Evolutionary conservation across 805 yeast genomes (phyloP).

Genomic region (Cyberlindnera xylosilytica): DNA sequence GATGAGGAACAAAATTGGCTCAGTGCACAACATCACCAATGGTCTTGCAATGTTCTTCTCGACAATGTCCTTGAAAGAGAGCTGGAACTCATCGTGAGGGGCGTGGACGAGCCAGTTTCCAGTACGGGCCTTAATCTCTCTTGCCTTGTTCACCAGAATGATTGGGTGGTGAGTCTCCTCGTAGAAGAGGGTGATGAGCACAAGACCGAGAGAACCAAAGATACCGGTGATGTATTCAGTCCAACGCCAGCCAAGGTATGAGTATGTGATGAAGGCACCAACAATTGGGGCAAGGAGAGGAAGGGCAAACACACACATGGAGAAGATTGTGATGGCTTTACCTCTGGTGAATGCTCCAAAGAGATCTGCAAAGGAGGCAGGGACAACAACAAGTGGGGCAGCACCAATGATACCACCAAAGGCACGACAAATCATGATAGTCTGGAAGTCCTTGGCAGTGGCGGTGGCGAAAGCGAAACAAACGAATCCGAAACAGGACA

Average conservation of each 20-base stretch:
- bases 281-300: constrained; percentile 82
- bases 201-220: constrained; percentile 42
- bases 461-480: constrained; percentile 72
- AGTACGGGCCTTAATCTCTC: constrained; percentile 56
- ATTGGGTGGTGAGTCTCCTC: constrained; percentile 72
- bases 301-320: constrained; percentile 72
- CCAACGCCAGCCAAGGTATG: constrained; percentile 81
- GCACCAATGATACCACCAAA: constrained; percentile 82
- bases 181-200: constrained; percentile 41
- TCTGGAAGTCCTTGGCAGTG: constrained; percentile 73
- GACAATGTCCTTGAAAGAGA: constrained; percentile 55
- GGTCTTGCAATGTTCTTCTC: constrained; percentile 60
- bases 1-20: constrained; percentile 69
- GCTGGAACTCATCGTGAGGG: constrained; percentile 62
- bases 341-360: constrained; percentile 68
- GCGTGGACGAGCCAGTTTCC: constrained; percentile 81
- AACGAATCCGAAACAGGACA: constrained; percentile 54
- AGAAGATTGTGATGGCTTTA: constrained; percentile 65
- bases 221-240: constrained; percentile 69
- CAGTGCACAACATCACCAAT: constrained; percentile 57
- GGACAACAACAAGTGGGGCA: constrained; percentile 81
- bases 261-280: constrained; percentile 64
- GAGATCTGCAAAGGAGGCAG: constrained; percentile 85
- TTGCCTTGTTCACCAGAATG: constrained; percentile 61
- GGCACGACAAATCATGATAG: constrained; percentile 73